Evolutionary conservation across 768 basidiomycete species (phyloP).

Genomic region (Calocybe indica): DNA sequence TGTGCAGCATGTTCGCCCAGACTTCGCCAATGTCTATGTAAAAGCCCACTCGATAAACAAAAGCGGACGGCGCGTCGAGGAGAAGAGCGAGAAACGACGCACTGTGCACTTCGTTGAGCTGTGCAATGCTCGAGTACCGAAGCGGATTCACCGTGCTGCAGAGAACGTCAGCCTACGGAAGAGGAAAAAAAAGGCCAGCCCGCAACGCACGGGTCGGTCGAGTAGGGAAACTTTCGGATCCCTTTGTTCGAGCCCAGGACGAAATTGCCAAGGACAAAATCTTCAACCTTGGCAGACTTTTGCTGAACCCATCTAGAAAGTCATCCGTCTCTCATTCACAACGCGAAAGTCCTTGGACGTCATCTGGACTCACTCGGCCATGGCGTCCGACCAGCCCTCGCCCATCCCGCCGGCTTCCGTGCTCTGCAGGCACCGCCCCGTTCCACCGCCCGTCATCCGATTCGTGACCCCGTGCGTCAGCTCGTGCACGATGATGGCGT

Average conservation of each 20-base stretch:
- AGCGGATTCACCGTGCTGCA: slow-evolving; percentile 34
- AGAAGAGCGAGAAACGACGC: slow-evolving; percentile 7
- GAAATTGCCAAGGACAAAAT: slow-evolving; percentile 40
- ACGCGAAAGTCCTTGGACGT: no score
- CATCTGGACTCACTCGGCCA: slow-evolving; percentile 23
- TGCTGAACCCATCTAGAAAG: slow-evolving; percentile 28
- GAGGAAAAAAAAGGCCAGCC: not conserved
- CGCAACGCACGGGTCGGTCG: slow-evolving; percentile 32
- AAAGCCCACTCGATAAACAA: no score
- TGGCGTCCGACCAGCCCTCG: slow-evolving; percentile 62
- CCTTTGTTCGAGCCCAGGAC: slow-evolving; percentile 42
- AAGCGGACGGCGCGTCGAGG: not conserved
- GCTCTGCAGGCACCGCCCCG: slow-evolving; percentile 55
- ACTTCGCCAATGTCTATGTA: slow-evolving; percentile 49
- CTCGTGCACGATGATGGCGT: slow-evolving; percentile 50
- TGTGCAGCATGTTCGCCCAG: slow-evolving; percentile 41
- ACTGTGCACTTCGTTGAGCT: slow-evolving; percentile 40
- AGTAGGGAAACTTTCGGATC: slow-evolving; percentile 53
- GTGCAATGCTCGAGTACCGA: slow-evolving; percentile 31
- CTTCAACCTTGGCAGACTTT: slow-evolving; percentile 25
- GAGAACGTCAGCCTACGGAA: not conserved
- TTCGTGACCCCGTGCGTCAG: slow-evolving; percentile 43
- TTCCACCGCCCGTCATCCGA: slow-evolving; percentile 47
- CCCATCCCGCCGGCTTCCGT: slow-evolving; percentile 64
- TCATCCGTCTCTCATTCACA: no score